Evolutionary conservation across 139 green algal species (phyloP), one percentile per base, ranked within the genome.

Genomic region (Marvania coccoides): DNA sequence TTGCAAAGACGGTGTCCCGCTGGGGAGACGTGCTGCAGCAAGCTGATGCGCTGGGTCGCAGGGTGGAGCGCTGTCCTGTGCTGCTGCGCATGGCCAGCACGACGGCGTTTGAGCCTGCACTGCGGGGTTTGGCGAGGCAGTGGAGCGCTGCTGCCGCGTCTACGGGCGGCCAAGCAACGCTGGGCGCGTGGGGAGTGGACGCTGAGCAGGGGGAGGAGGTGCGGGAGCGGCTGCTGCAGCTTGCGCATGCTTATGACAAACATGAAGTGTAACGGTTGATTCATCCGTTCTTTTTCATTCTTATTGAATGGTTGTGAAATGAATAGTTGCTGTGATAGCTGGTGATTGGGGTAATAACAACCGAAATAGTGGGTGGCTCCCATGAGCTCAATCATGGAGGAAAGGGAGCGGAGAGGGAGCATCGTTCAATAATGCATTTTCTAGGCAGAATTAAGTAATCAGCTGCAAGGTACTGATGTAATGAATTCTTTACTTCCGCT

Each of bases 111-210:
- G 34, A 8, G n/a, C 47, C 35, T 13, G 60, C 47, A 12, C 26
- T 75, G 24, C 6, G 3, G 28, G 47, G 14, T 4, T 29, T 38
- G 59, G 15, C 24, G 47, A 54, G 26, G 19, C 7, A 58, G 15
- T 70, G 61, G 10, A 10, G 6, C 2, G 14, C 10, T n/a, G 36
- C 47, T 2, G 47, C 69, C 0, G 47, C 14, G 1, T 29, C 60
- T 13, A 36, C 36, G 19, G 46, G 61, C 28, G 69, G 69, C 8
- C 45, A 67, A 29, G 60, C 69, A 2, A 39, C 36, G 3, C 35
- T 68, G 28, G 69, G 69, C 37, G 38, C 19, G 10, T 75, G 69
- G 69, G 69, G 69, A 5, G 4, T 34, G 10, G 35, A 30, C 4
- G 29, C 26, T 6, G 47, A 75, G 28, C 47, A 75, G 36, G 14